Conservation (phyloP, 2,329 filamentous ascomycete genomes). For the Diplodia scrobiculata region DNA sequence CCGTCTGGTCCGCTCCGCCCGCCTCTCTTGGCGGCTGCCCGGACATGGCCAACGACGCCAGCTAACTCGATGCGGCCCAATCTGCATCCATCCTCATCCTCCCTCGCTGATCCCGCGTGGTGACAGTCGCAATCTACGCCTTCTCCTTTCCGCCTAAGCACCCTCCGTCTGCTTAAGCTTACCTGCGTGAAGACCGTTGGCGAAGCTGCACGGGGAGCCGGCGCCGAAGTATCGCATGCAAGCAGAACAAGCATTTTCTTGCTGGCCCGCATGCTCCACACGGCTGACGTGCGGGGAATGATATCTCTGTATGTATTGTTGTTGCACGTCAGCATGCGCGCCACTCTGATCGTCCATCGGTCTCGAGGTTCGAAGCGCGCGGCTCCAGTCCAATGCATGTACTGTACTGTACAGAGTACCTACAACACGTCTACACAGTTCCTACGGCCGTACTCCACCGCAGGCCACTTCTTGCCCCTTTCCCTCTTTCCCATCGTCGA, state of each 20-base stretch:
- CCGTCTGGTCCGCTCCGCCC: background rate
- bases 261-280: no score
- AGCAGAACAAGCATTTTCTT: background rate
- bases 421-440: no score
- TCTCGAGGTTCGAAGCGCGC: no score
- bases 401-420: no score
- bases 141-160: background rate
- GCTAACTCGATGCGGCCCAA: background rate
- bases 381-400: no score
- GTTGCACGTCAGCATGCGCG: no score
- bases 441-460: no score
- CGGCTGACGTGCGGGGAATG: background rate
- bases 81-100: no score
- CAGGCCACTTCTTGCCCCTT: background rate
- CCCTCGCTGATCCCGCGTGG: background rate
- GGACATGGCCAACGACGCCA: no score
- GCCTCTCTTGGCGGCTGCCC: background rate
- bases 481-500: background rate
- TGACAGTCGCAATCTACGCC: slow-evolving; percentile 3
- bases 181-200: no score
- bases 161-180: background rate
- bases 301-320: no score
- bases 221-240: slow-evolving; percentile 20
- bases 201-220: background rate
- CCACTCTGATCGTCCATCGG: no score